Percentiles rank a stretch among this genome's conserved stretches.
Conservation (phyloP, 2,329 filamentous ascomycete species). For the Sporothrix curviconia region DNA sequence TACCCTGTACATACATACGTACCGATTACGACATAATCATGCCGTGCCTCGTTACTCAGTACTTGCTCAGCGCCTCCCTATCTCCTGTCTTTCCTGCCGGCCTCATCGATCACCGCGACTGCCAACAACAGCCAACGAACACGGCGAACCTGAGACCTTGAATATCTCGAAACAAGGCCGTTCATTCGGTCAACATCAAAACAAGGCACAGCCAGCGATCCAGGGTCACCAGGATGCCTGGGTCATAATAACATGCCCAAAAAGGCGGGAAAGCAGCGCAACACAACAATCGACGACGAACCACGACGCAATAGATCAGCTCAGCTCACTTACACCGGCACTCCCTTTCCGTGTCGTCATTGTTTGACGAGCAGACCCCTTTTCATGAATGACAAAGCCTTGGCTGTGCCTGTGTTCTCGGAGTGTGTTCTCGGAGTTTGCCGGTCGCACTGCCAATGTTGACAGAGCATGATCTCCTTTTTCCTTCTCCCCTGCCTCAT, state of each 20-base stretch:
- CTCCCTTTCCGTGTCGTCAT: background rate
- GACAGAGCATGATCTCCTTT: no score
- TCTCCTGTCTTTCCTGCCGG: no score
- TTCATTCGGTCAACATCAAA: background rate
- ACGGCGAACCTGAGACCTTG: no score
- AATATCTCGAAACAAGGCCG: background rate
- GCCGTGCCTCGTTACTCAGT: no score
- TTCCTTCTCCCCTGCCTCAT: no score
- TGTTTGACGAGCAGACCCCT: no score
- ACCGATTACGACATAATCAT: background rate
- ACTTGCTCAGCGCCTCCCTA: no score
- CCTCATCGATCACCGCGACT: background rate
- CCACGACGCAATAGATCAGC: background rate
- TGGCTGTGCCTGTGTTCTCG: background rate
- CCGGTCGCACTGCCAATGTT: background rate
- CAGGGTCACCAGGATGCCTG: no score
- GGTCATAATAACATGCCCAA: background rate
- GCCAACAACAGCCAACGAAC: no score
- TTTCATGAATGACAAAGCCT: no score
- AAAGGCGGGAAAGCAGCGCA: background rate
- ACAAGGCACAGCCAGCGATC: background rate
- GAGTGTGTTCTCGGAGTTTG: background rate
- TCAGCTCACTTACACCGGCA: constrained; percentile 2
- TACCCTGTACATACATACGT: constrained; percentile 2
- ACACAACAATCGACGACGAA: background rate